Evolutionary conservation across 495 filamentous ascomycete species (phyloP).

Genomic region (Articulospora tetracladia): DNA sequence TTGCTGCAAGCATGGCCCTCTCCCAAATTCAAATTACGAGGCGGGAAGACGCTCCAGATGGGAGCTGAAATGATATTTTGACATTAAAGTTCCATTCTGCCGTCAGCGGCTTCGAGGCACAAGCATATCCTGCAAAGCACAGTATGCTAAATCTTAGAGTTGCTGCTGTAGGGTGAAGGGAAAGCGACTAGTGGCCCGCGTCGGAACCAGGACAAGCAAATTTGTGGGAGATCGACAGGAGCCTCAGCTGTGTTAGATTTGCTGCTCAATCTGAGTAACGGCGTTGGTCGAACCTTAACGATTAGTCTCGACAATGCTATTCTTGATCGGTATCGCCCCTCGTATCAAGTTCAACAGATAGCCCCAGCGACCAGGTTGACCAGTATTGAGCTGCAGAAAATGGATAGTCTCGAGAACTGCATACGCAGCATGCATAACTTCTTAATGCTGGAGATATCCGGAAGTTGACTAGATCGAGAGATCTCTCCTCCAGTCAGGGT

Average conservation of each 20-base stretch:
- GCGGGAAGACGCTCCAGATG: background rate
- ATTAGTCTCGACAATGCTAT: no score
- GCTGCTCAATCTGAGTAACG: no score
- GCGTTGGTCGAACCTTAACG: no score
- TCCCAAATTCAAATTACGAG: background rate
- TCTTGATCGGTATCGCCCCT: no score
- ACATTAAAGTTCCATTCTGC: background rate
- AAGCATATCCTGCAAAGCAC: background rate
- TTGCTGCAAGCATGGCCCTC: background rate
- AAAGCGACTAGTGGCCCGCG: background rate
- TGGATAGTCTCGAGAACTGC: background rate
- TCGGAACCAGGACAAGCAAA: background rate
- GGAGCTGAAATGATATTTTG: no score
- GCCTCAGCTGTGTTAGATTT: background rate
- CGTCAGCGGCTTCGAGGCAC: background rate
- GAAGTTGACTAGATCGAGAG: background rate
- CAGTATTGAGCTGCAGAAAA: no score
- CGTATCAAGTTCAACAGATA: no score
- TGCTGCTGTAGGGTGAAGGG: background rate
- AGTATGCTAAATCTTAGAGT: background rate
- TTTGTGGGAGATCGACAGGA: background rate
- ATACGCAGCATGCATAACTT: no score
- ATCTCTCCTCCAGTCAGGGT: background rate
- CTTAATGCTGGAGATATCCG: no score
- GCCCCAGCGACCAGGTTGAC: no score